Conservation (phyloP, 805 yeast species). For the Saccharomycopsis babjevae region DNA sequence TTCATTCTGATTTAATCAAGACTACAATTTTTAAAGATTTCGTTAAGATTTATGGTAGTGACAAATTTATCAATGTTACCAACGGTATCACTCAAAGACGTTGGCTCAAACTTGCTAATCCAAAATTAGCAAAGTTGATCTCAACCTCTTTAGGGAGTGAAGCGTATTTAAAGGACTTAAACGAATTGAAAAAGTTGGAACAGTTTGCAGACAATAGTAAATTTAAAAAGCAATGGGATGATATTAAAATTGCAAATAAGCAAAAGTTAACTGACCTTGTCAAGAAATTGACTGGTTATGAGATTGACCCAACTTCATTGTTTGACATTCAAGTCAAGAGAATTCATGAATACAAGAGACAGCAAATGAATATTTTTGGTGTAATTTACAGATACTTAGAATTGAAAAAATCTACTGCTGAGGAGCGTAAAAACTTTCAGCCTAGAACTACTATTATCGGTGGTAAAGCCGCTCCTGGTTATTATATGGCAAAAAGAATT, state of each 20-base stretch:
- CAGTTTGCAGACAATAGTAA: conserved; percentile 54
- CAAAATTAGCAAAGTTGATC: conserved; percentile 64
- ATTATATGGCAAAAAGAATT: conserved; percentile 86
- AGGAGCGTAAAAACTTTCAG: conserved; percentile 52
- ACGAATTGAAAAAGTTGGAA: conserved; percentile 56
- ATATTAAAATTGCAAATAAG: conserved; percentile 63
- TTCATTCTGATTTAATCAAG: conserved; percentile 83
- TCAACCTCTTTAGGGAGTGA: conserved; percentile 61
- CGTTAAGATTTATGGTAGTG: conserved; percentile 69
- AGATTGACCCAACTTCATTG: conserved; percentile 55
- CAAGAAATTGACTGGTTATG: conserved; percentile 47
- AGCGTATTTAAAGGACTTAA: conserved; percentile 58
- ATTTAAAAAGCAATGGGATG: conserved; percentile 63
- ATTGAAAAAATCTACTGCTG: conserved; percentile 56
- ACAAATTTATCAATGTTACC: conserved; percentile 84
- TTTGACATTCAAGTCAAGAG: conserved; percentile 92
- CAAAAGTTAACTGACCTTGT: conserved; percentile 54
- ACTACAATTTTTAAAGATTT: conserved; percentile 87
- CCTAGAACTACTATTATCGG: conserved; percentile 81
- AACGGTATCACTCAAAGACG: conserved; percentile 95
- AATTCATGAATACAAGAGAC: conserved; percentile 93
- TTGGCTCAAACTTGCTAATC: conserved; percentile 93
- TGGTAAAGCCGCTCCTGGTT: conserved; percentile 97
- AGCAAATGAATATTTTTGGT: conserved; percentile 86
- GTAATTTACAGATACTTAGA: conserved; percentile 73